Conservation (phyloP, 108 stramenopile species). For the Pseudonitzschia multiseries region DNA sequence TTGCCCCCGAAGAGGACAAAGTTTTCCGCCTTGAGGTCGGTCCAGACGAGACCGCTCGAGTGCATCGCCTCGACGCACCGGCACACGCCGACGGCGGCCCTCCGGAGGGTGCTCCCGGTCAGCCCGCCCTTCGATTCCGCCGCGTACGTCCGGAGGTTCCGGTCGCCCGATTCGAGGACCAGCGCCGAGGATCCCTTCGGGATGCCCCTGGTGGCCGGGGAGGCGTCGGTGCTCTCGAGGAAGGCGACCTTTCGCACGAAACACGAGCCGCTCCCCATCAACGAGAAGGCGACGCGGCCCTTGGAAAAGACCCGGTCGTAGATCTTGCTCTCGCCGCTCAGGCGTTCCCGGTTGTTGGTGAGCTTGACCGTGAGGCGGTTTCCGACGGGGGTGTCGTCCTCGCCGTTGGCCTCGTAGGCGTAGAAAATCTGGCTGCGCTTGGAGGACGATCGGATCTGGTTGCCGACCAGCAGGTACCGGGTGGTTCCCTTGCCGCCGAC, state of each 20-base stretch:
- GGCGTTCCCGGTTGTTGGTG: background rate
- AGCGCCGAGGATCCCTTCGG: slow-evolving; percentile 51
- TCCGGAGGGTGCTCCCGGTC: background rate
- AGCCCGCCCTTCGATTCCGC: background rate
- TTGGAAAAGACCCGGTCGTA: slow-evolving; percentile 36
- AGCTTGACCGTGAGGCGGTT: background rate
- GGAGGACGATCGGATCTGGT: slow-evolving; percentile 1
- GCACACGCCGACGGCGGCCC: slow-evolving; percentile 35
- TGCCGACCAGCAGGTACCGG: slow-evolving; percentile 22
- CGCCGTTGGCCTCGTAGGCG: slow-evolving; percentile 1
- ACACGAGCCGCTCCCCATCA: slow-evolving; percentile 31
- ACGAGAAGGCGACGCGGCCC: slow-evolving; percentile 42
- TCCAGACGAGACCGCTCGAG: slow-evolving; percentile 79
- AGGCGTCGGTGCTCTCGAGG: slow-evolving; percentile 12
- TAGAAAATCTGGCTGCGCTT: slow-evolving; percentile 14
- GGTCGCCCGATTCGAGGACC: slow-evolving; percentile 76
- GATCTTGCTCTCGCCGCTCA: background rate
- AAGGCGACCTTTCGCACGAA: slow-evolving; percentile 55
- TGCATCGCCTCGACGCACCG: slow-evolving; percentile 76
- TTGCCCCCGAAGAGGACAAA: slow-evolving; percentile 47
- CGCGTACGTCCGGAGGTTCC: slow-evolving; percentile 62
- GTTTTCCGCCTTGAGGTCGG: slow-evolving; percentile 87
- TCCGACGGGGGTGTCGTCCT: slow-evolving; percentile 17
- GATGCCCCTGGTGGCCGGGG: slow-evolving; percentile 4
- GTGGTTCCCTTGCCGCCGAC: slow-evolving; percentile 41